Evolutionary conservation across 2,329 filamentous ascomycete species (phyloP).

Genomic region (Salinomyces thailandicus): DNA sequence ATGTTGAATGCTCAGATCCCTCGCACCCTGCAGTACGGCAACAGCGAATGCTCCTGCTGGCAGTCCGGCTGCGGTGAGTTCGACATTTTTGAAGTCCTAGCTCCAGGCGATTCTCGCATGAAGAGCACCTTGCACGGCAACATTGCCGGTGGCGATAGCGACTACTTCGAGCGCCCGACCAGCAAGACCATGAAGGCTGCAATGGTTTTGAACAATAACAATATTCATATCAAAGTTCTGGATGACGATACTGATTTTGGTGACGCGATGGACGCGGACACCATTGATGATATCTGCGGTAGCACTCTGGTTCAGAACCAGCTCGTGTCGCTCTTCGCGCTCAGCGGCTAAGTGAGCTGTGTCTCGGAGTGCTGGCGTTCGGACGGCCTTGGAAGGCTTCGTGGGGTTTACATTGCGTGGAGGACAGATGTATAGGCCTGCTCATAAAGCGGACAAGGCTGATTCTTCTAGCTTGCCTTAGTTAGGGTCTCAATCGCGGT

Average conservation of each 20-base stretch:
- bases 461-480: too few species aligned
- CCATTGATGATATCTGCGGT: slow-evolving; percentile 26
- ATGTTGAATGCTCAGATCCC: slow-evolving; percentile 63
- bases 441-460: too few species aligned
- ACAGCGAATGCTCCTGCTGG: slow-evolving; percentile 61
- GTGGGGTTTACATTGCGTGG: too few species aligned
- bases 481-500: too few species aligned
- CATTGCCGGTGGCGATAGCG: slow-evolving; percentile 53
- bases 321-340: slow-evolving; percentile 29
- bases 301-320: slow-evolving; percentile 24
- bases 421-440: too few species aligned
- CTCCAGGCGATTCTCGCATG: slow-evolving; percentile 52
- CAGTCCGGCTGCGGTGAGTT: slow-evolving; percentile 59
- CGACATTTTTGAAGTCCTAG: slow-evolving; percentile 63
- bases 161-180: slow-evolving; percentile 61
- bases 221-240: slow-evolving; percentile 47
- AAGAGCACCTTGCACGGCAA: slow-evolving; percentile 61
- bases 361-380: too few species aligned
- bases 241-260: slow-evolving; percentile 31
- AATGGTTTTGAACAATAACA: slow-evolving; percentile 47
- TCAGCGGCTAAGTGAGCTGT: slow-evolving; percentile 1
- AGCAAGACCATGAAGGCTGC: slow-evolving; percentile 52
- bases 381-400: too few species aligned
- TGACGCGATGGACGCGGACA: slow-evolving; percentile 22
- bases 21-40: slow-evolving; percentile 57